Percentiles rank a stretch among this genome's conserved stretches.
These are phyloP conservation scores for Apiospora malaysiana DNA, from an alignment of 2,329 filamentous ascomycete species.

Conservation along the genomic window DNA sequence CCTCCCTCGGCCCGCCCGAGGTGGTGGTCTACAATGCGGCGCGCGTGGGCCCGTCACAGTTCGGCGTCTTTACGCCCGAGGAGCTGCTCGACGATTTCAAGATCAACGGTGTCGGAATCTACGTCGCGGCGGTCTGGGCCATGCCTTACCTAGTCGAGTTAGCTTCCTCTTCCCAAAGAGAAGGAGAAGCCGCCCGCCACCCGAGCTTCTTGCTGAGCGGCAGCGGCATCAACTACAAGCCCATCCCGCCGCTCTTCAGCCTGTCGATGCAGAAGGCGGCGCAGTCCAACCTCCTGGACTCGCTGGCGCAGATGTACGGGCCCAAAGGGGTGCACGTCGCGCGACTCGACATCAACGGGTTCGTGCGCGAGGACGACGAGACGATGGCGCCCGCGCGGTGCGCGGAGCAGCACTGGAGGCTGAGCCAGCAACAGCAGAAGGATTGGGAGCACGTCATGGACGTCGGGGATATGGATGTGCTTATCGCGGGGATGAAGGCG, in stretches of 20 bases:
- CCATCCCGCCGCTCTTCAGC: not conserved
- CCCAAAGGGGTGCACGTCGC: not conserved
- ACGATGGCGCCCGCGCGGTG: not conserved
- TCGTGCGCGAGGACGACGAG: slow-evolving; percentile 2
- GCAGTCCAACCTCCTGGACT: not conserved
- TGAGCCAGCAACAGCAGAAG: not conserved
- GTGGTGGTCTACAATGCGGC: slow-evolving; percentile 10
- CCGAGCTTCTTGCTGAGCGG: slow-evolving; percentile 11
- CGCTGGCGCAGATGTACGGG: not conserved
- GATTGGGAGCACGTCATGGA: not conserved
- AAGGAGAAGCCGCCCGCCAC: not conserved
- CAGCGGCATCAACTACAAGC: slow-evolving; percentile 4
- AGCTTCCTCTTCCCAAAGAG: not conserved
- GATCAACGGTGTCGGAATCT: not conserved
- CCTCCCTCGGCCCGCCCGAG: slow-evolving; percentile 3
- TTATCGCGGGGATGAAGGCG: not conserved
- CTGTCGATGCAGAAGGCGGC: slow-evolving; percentile 16
- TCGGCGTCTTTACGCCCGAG: slow-evolving; percentile 1
- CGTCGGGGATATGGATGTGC: not conserved
- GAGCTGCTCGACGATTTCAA: slow-evolving; percentile 1
- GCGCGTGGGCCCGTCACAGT: not conserved
- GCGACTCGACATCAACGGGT: slow-evolving; percentile 6
- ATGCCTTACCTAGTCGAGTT: slow-evolving; percentile 1
- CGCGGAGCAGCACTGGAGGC: slow-evolving; percentile 3
- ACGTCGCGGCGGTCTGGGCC: not conserved